Evolutionary conservation across 345 rosid genomes (phyloP), one percentile per base, ranked within the genome.

Genomic region (Salix koriyanagi): DNA sequence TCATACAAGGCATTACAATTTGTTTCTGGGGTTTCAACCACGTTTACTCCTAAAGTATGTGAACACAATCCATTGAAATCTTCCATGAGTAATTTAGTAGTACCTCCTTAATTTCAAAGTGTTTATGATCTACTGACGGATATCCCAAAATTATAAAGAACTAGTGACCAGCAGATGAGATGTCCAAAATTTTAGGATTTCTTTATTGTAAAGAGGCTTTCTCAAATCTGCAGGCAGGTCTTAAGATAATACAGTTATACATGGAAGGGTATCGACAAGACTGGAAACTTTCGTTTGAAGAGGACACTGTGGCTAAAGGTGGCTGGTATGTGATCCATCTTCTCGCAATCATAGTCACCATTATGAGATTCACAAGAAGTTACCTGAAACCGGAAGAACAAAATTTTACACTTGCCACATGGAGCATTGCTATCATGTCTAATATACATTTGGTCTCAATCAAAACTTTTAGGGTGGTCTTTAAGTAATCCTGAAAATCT

Each of bases 241-340:
- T 95, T 56, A 90, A 93, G 91, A 89, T 93, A 77, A 87, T 95
- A 71, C 92, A 95, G 82, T 81, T 56, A 5, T 93, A 93, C 88
- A 91, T 88, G 97, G 98, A 90, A 88, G 98, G 97, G 70, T 95
- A 91, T 81, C 88, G 94, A 66, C 99, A 91, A 84, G 97, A 95
- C 85, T 95, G 98, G 99, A 87, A 93, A 76, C 97, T 95, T 84
- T 93, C 98, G 15, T 89, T 77, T 68, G 92, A 88, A 84, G 87
- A 82, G 62, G 97, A 91, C 73, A 95, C 98, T 0, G 93, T 90
- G 7, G 79, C 83, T 70, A 87, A 87, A 85, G 99, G 98, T 7
- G 98, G 99, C 84, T 96, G 99, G 98, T 91, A 91, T 2, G 90
- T 81, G 39, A 42, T 76, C 70, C 77, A 48, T 68, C 54, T 76